A percentile compares a stretch with the other conserved stretches of the same genome.
phyloP scores from a whole-genome alignment of 345 rosid species.

The Melaleuca alternifolia region DNA sequence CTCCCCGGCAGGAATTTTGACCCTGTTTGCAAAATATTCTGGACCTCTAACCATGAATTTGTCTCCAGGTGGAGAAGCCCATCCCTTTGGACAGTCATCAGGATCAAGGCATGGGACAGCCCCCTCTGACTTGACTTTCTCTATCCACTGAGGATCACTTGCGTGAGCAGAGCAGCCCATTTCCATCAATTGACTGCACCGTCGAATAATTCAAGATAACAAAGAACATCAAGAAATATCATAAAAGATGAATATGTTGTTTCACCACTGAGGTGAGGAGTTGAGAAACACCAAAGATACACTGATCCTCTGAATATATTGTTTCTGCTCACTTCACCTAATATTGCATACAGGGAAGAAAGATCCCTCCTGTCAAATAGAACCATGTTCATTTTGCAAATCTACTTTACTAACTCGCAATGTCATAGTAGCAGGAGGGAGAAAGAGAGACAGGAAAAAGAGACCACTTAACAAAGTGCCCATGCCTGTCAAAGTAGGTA shows the following conservation, averaged over 20 bases:
- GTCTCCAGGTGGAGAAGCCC: conserved; percentile 80
- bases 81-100: conserved; percentile 53
- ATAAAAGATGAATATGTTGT: neutral
- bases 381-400: neutral
- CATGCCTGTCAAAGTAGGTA: neutral
- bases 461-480: neutral
- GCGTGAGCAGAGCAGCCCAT: conserved; percentile 34
- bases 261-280: neutral
- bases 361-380: neutral
- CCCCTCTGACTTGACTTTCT: conserved; percentile 66
- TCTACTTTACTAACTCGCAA: neutral
- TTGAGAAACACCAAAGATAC: neutral
- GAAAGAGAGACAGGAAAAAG: neutral
- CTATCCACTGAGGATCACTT: conserved; percentile 57
- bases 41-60: conserved; percentile 89
- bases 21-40: conserved; percentile 52
- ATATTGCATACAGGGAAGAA: neutral
- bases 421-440: neutral
- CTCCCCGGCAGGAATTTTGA: conserved; percentile 65
- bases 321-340: neutral
- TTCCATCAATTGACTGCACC: neutral
- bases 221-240: neutral
- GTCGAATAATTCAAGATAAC: neutral
- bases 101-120: conserved; percentile 64
- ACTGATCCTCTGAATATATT: neutral